Evolutionary conservation across 2,329 filamentous ascomycete genomes (phyloP), one percentile per base, ranked within the genome.

Genomic region (Pseudocercospora crystallina): DNA sequence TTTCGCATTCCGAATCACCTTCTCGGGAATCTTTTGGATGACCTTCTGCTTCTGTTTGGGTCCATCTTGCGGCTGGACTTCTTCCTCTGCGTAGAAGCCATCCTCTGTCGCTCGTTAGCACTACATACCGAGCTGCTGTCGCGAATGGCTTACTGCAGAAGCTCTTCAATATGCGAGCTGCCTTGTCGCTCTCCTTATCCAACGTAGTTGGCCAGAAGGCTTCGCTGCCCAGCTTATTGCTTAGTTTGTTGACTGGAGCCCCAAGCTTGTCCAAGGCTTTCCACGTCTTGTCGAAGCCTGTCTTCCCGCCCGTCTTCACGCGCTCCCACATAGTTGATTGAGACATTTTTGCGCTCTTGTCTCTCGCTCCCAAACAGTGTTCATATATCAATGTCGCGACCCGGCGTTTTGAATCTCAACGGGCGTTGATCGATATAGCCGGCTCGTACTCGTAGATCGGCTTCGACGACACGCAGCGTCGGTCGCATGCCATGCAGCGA

Each of bases 151-250:
- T 78, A 89, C 86, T 89, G 76, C 90, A 95, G 72, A 96, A 96
- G 30, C 88, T 92, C 68, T 90, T 87, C 44, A 96, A 72, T 55
- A 96, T 96, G 49, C 90, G 80, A 52, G 90, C 90, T 40, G 90
- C 89, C 74, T 96, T 96, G 72, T 96, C 89, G 71, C 87, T 88
- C 76, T 96, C 91, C 61, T 87, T 86, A 68, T 96, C 91, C 44
- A 96, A 76, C 1, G 85, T 87, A 30, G 87, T 86, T 2, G 90
- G 90, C 88, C 88, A 94, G 65, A 92, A 92, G 17, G 87, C 84
- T 68, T 95, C 90, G 29, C 80, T 80, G 51, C 90, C 90, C 33
- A 95, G 76, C 71, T 86, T 90, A 71, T 95, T 90, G 12, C 86
- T 89, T 15, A 95, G 70, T 53, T 80, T 83, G 67, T 95, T 95